Base-by-base conservation (phyloP, 2,329 filamentous ascomycete genomes). In the Sporothrix pseudoabietina region DNA sequence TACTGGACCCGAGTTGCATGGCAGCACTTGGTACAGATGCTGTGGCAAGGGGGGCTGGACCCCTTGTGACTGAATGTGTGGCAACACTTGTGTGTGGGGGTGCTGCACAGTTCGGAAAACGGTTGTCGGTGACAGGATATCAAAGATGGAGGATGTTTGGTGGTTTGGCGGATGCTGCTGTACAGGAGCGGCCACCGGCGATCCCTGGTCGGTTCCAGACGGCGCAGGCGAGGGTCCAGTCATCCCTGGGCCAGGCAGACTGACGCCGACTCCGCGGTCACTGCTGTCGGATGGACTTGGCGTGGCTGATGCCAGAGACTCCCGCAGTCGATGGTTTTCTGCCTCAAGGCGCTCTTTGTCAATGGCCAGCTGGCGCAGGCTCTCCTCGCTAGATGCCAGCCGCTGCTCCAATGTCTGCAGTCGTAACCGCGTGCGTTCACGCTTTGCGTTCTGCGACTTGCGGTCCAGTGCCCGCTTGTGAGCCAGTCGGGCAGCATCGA, bases 391-490 rank as follows among this genome's bases (percentile, higher is more conserved):
- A 1, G 26, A 52, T 4, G 41, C 65, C 6, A 69, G 44, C 12
- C 47, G 22, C 65, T 52, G 44, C 44, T 69, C 65, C 30, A 69
- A 16, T 16, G 65, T 52, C 16, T 52, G 65, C 6, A 69, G 7
- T 4, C 65, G 65, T 8, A 69, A 14, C 14, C 65, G 65, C 3
- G 65, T 69, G 26, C 65, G 65, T 16, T 69, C 66, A n/a, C 66
- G 47, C 19, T 69, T 69, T 3, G 66, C 66, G 49, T 69, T 69
- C 32, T 69, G 66, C 7, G 66, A 69, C 35, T 69, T 69, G 32
- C 66, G 66, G 35, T 69, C 49, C n/a, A 69, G 66, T 22, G 66
- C 66, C 30, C 66, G 66, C 32, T 69, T 69, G n/a, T 69, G 66
- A 0, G 66, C 66, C 3, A 69, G 66, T 19, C 66, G 66, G 4